Percentiles rank a stretch among this genome's conserved stretches.
These are phyloP conservation scores for Diaporthe vexans DNA, from an alignment of 2,329 filamentous ascomycete species.

Conservation along the genomic window DNA sequence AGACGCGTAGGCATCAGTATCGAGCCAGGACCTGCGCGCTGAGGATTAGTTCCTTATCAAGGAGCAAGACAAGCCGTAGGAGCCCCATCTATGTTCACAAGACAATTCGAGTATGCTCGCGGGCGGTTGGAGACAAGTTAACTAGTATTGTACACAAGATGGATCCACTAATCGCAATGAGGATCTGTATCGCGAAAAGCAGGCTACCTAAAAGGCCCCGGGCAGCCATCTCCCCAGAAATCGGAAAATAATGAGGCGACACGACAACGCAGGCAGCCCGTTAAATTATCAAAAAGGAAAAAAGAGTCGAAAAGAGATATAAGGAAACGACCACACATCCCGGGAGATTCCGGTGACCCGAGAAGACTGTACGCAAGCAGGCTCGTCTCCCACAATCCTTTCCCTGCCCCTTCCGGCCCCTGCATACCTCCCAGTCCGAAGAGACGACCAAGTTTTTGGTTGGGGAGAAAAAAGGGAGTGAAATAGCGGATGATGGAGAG, in stretches of 20 bases:
- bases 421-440: slow-evolving; percentile 20
- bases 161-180: slow-evolving; percentile 39
- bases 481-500: slow-evolving; percentile 35
- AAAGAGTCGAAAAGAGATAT: slow-evolving; percentile 41
- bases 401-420: slow-evolving; percentile 9
- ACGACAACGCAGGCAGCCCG: slow-evolving; percentile 41
- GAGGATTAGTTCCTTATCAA: not conserved
- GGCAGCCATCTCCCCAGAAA: slow-evolving; percentile 30
- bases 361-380: slow-evolving; percentile 40
- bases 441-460: slow-evolving; percentile 20
- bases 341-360: slow-evolving; percentile 32
- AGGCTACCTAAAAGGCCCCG: slow-evolving; percentile 37
- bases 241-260: slow-evolving; percentile 37
- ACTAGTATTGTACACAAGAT: slow-evolving; percentile 43
- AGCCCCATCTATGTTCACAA: no score
- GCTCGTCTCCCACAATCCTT: slow-evolving; percentile 12
- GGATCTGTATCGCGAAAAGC: slow-evolving; percentile 36
- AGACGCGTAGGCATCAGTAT: not conserved
- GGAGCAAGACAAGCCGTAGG: not conserved
- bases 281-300: slow-evolving; percentile 41
- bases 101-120: not conserved
- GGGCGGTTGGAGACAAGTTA: slow-evolving; percentile 37
- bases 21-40: not conserved
- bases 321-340: slow-evolving; percentile 39
- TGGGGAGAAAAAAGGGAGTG: not conserved